These are phyloP conservation scores for Aspergillus sp. DNA, from an alignment of 2,329 filamentous ascomycete genomes.

Conservation along the genomic window DNA sequence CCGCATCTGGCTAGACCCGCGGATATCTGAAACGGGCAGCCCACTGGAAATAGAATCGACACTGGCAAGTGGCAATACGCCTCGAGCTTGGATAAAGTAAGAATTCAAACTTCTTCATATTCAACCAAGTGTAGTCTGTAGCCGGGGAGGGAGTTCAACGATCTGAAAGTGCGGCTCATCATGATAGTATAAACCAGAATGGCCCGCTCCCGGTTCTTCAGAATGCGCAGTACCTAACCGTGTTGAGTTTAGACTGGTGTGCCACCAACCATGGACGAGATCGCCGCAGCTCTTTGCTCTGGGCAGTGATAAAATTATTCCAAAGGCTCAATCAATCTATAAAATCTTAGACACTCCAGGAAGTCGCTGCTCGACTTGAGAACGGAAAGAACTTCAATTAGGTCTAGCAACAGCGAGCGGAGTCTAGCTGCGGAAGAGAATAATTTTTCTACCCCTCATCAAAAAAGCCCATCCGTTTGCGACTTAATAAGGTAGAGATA, in stretches of 20 bases:
- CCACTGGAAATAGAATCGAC: not conserved
- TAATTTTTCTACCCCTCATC: not conserved
- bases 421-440: not conserved
- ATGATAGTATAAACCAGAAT: not conserved
- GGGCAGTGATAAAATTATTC: not conserved
- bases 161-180: not conserved
- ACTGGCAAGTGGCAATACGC: not conserved
- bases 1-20: not conserved
- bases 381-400: not conserved
- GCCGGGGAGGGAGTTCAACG: not conserved
- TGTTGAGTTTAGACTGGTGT: slow-evolving; percentile 1
- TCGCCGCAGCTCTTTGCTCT: not conserved
- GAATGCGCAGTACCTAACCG: not conserved
- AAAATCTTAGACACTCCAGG: not conserved
- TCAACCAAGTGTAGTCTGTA: not conserved
- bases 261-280: not conserved
- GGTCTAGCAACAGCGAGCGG: not conserved
- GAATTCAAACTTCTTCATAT: not conserved
- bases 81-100: not conserved
- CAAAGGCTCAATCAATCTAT: not conserved
- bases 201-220: not conserved
- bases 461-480: not conserved
- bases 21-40: slow-evolving; percentile 5
- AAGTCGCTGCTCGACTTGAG: not conserved
- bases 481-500: not conserved